A percentile compares a stretch with the other conserved stretches of the same genome.
Conservation (phyloP, 495 filamentous ascomycete genomes). For the Astrothelium macrocarpum region DNA sequence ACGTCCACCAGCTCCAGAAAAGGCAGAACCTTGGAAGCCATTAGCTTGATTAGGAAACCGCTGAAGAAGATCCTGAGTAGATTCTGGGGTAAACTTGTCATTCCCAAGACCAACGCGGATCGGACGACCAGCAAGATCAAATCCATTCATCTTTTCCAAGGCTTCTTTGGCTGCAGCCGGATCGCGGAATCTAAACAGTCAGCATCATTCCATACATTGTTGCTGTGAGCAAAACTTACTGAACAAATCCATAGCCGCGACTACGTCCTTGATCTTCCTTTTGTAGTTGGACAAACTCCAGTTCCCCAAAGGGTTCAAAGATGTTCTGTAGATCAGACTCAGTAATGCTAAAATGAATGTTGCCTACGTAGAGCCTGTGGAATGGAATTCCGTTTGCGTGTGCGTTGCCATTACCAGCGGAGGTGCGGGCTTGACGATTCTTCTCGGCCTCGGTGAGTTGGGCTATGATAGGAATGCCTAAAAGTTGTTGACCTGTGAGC, state of each 20-base stretch:
- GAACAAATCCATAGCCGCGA: constrained; percentile 95
- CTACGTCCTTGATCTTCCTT: constrained; percentile 88
- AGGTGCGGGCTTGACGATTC: constrained; percentile 88
- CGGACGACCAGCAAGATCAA: constrained; percentile 93
- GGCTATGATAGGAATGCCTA: constrained; percentile 97
- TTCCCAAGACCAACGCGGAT: constrained; percentile 99
- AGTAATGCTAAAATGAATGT: constrained; percentile 99
- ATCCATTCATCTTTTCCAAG: constrained; percentile 98
- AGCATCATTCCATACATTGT: constrained; percentile 27
- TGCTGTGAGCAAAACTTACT: constrained; percentile 62
- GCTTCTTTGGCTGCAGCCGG: constrained; percentile 86
- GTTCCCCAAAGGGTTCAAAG: constrained; percentile 95
- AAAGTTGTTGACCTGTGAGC: constrained; percentile 95
- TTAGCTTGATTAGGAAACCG: constrained; percentile 70
- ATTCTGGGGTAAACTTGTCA: constrained; percentile 99
- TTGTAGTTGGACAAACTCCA: constrained; percentile 94
- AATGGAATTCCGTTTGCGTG: constrained; percentile 75
- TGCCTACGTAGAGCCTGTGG: constrained; percentile 97
- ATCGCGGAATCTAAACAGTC: constrained; percentile 68
- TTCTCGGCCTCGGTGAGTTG: constrained; percentile 99
- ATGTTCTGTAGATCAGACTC: constrained; percentile 92
- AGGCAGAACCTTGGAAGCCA: constrained; percentile 86
- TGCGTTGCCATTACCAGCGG: constrained; percentile 55
- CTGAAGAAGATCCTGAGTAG: constrained; percentile 81
- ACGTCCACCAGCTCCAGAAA: constrained; percentile 84